Base-by-base conservation (phyloP, 176 grass and related monocot genomes). In the Panicum miliaceum region DNA sequence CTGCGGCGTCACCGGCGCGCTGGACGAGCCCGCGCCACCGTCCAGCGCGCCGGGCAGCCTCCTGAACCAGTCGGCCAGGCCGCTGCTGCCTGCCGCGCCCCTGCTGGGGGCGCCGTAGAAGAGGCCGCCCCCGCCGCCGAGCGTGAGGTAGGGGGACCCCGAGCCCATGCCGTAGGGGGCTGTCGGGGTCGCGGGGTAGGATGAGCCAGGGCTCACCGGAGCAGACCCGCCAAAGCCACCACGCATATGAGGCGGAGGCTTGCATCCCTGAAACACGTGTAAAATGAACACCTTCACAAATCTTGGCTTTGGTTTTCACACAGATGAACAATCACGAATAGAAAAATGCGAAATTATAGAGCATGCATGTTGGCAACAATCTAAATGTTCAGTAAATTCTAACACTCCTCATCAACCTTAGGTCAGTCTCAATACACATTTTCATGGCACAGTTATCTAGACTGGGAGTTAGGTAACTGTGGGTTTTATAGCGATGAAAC, bases 1-100 rank as follows among this genome's bases (percentile, higher is more conserved):
- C 1, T 88, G 92, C 52, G 95, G 90, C 12, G 85, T 89, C n/a
- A 90, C 85, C 16, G 96, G 93, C 46, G 91, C 93, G 52, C 89
- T 92, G 27, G 82, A 66, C 13, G 85, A 90, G 18, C 40, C 4
- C 40, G 40, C 40, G 40, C 6, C 40, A 7, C 40, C 40, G 40
- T 41, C 40, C 40, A 4, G 40, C 40, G 40, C 40, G 40, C 40
- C 7, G 10, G 45, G 12, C 1, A 47, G 22, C 56, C 22, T 60
- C 57, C 26, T 11, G n/a, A 60, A 12, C 57, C 57, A 60, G 9
- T 71, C 47, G 84, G 87, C 14, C 1, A 20, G 8, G 23, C 11
- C 8, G 69, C 14, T 19, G 46, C 48, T 22, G 47, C 47, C 15
- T 27, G 15, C 15, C 7, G 0, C 19, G 19, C 0, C 5, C 0